Conservation (phyloP, 2,329 filamentous ascomycete species). For the Venturia oleaginea region DNA sequence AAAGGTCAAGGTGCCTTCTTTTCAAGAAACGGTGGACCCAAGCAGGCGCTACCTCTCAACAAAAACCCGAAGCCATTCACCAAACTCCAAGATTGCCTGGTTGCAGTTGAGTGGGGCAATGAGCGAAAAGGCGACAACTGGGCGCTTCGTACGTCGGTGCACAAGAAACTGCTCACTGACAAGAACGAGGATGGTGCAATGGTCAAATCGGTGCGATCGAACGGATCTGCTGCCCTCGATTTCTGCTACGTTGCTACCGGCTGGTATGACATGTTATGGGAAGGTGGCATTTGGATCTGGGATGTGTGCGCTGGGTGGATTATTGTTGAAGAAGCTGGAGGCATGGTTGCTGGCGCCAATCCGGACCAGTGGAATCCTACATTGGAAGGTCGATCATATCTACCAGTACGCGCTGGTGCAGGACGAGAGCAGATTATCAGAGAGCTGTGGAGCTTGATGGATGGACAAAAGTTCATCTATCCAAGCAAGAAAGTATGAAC, state of each 20-base stretch:
- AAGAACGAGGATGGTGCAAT: slow-evolving; percentile 24
- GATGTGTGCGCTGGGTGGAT: slow-evolving; percentile 30
- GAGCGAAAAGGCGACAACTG: slow-evolving; percentile 29
- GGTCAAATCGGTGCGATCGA: slow-evolving; percentile 26
- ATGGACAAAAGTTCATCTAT: slow-evolving; percentile 24
- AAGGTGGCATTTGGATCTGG: slow-evolving; percentile 29
- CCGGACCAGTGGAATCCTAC: slow-evolving; percentile 27
- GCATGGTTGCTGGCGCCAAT: slow-evolving; percentile 28
- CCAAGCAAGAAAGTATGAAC: background rate
- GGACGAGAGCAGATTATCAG: slow-evolving; percentile 25
- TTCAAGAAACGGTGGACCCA: slow-evolving; percentile 19
- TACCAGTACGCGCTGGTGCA: slow-evolving; percentile 26
- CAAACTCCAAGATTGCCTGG: slow-evolving; percentile 24
- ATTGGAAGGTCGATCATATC: slow-evolving; percentile 27
- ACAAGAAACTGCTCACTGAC: slow-evolving; percentile 24
- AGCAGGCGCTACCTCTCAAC: slow-evolving; percentile 25
- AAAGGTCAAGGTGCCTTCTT: slow-evolving; percentile 26
- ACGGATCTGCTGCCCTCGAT: slow-evolving; percentile 29
- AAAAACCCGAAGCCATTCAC: slow-evolving; percentile 20
- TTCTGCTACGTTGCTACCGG: slow-evolving; percentile 32
- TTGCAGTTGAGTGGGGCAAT: slow-evolving; percentile 30
- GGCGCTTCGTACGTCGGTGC: slow-evolving; percentile 24
- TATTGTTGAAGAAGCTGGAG: slow-evolving; percentile 30
- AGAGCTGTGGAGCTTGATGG: slow-evolving; percentile 29
- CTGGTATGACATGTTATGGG: slow-evolving; percentile 28